Percentiles rank a stretch among this genome's conserved stretches.
Evolutionary conservation across 805 yeast genomes (phyloP).

Genomic region (Cyberlindnera mycetangii): DNA sequence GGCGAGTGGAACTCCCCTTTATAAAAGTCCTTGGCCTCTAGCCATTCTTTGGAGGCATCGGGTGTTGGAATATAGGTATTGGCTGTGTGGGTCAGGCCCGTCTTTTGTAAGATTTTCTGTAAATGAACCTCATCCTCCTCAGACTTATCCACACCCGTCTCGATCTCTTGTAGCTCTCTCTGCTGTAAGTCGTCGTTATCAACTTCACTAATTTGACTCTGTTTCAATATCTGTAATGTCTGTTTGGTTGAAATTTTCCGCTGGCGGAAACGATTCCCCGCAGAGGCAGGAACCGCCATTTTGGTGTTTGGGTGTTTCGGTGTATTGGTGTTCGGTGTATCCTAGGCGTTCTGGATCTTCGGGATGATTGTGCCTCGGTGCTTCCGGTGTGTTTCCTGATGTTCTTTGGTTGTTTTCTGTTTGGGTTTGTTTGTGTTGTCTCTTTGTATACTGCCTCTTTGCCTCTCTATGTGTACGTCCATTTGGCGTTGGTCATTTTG

Average conservation of each 20-base stretch:
- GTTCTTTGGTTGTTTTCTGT: too few relatives aligned
- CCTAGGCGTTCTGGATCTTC: too few relatives aligned
- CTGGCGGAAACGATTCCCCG: slow-evolving; percentile 69
- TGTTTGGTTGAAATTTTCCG: slow-evolving; percentile 93
- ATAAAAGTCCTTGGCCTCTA: slow-evolving; percentile 72
- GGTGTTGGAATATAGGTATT: slow-evolving; percentile 78
- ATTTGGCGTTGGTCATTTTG: too few relatives aligned
- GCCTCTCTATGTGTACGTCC: too few relatives aligned
- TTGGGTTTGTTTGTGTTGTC: too few relatives aligned
- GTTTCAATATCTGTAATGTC: slow-evolving; percentile 71
- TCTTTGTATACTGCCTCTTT: too few relatives aligned
- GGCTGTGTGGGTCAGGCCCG: slow-evolving; percentile 58
- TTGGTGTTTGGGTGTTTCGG: neutral
- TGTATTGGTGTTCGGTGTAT: neutral
- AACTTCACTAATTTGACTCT: slow-evolving; percentile 74
- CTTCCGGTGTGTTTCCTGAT: too few relatives aligned
- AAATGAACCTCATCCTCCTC: slow-evolving; percentile 97
- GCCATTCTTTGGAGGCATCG: slow-evolving; percentile 84
- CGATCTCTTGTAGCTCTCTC: slow-evolving; percentile 84
- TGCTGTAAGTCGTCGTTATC: slow-evolving; percentile 72
- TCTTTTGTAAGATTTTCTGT: slow-evolving; percentile 84
- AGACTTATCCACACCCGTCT: slow-evolving; percentile 96
- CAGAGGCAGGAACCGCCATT: slow-evolving; percentile 24
- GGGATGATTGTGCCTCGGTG: too few relatives aligned
- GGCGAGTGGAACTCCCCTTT: slow-evolving; percentile 67